Evolutionary conservation across 495 filamentous ascomycete species (phyloP), one percentile per base, ranked within the genome.

Genomic region (Penicillium soppii): DNA sequence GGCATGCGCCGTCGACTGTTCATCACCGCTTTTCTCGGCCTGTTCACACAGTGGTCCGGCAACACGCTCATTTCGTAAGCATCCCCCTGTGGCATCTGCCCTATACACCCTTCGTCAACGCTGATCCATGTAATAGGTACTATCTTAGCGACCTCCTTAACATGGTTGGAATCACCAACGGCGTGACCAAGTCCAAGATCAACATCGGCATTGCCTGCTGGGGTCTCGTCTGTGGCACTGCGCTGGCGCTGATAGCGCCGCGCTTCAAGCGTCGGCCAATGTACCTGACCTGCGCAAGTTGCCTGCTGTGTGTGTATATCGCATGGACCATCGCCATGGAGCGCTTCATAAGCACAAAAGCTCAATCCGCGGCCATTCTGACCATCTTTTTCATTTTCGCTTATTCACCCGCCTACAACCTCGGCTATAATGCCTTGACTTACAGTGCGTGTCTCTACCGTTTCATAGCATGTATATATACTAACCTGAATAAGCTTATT

Each of bases 361-460:
- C 63, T 26, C 53, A 69, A 0, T 63, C 71, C 0, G 74, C 80
- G 10, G 75, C 75, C 9, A 72, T 70, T 16, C 55, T 79, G 20
- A 80, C 78, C 7, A 63, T 86, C 43, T 81, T 86, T 69, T 85
- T 83, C 52, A 83, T 84, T 52, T 88, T 83, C 54, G 67, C 71
- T 21, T 87, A 86, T 58, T 77, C 74, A 1, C 84, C 83, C 3
- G 80, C 77, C 53, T 87, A 87, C 52, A 87, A 85, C 54, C 73
- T 87, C 47, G 84, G 82, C n/a, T 84, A 86, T 56, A 87, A 87
- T 47, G 82, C 84, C 27, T 68, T 86, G 29, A 84, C 83, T 1
- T 87, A 85, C 61, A 84, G 80, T 83, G 19, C 17, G 58, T 66
- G 69, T 59, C 46, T 51, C 69, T 76, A 35, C 26, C 8, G 12